These are phyloP conservation scores for Blastobotrys terrestris DNA, from an alignment of 805 yeast species.

Conservation along the genomic window DNA sequence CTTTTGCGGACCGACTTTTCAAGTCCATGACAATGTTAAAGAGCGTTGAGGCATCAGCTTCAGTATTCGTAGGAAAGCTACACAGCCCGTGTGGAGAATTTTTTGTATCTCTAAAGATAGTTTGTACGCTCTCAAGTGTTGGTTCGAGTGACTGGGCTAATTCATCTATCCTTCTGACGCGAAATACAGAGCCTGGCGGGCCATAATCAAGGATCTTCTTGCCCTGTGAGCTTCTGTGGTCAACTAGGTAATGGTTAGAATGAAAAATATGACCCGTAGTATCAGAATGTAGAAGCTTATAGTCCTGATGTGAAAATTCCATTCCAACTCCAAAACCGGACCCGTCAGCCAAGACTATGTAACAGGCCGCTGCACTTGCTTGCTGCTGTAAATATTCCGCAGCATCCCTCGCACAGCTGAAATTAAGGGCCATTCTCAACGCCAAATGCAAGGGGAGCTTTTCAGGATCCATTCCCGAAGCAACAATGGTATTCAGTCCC, in stretches of 20 bases:
- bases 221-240: constrained; percentile 9
- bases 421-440: constrained; percentile 31
- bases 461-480: constrained; percentile 27
- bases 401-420: constrained; percentile 22
- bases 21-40: constrained; percentile 27
- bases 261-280: constrained; percentile 13
- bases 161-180: constrained; percentile 14
- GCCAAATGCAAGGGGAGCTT: constrained; percentile 36
- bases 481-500: constrained; percentile 30
- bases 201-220: constrained; percentile 12
- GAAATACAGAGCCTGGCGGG: constrained; percentile 9
- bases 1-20: constrained; percentile 16
- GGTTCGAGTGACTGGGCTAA: constrained; percentile 10
- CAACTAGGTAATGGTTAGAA: constrained; percentile 16
- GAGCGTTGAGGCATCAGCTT: constrained; percentile 16
- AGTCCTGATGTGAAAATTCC: constrained; percentile 16
- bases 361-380: constrained; percentile 18
- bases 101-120: constrained; percentile 18
- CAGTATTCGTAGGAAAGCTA: constrained; percentile 14
- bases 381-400: constrained; percentile 6
- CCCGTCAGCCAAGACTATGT: constrained; percentile 16
- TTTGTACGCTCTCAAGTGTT: constrained; percentile 9
- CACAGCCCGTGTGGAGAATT: constrained; percentile 24
- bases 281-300: constrained; percentile 8
- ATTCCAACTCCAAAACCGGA: constrained; percentile 11